Evolutionary conservation across 75 land plant genomes (phyloP), one percentile per base, ranked within the genome.

Genomic region (Pinus taeda): DNA sequence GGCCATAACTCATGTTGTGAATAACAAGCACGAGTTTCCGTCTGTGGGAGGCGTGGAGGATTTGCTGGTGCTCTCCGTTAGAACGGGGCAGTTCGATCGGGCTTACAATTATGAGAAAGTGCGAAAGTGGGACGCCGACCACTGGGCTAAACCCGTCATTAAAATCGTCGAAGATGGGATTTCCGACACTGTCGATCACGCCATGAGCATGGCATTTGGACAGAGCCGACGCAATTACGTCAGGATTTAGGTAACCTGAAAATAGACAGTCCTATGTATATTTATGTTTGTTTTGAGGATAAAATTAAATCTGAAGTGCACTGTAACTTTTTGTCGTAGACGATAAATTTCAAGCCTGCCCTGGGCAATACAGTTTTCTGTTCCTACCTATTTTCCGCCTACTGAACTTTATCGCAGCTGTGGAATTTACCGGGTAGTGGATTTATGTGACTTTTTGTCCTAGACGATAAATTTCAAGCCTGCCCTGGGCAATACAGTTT

Each of bases 11-110:
- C 95, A 92, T 79, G 96, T 87, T 56, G 74, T 93, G 61, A 87
- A 93, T 57, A 91, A 93, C 82, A 85, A 86, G 83, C 80, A 59
- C 26, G 95, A 94, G 86, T 96, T 96, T 71, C 98, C 99, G 39
- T 74, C 75, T 57, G 95, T 96, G 59, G 79, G 83, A 26, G 91
- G 98, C 4, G 93, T 96, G 58, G 91, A 89, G 80, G 99, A 96
- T 77, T 59, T 96, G 59, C 76, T 96, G 81, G 95, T 96, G 18
- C 85, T 96, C 57, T 96, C 99, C 8, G 79, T 96, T 5, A 97
- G 99, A 77, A 78, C 90, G 0, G 98, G 97, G 1, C 95, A 85
- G 75, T 84, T 86, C 39, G 83, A 90, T 60, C 74, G 80, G 49
- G 56, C 76, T 7, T 69, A 69, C 18, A 55, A 69, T 42, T 69